Base-by-base conservation (phyloP, 1,139 yeast genomes). In the Geotrichum europaeum region DNA sequence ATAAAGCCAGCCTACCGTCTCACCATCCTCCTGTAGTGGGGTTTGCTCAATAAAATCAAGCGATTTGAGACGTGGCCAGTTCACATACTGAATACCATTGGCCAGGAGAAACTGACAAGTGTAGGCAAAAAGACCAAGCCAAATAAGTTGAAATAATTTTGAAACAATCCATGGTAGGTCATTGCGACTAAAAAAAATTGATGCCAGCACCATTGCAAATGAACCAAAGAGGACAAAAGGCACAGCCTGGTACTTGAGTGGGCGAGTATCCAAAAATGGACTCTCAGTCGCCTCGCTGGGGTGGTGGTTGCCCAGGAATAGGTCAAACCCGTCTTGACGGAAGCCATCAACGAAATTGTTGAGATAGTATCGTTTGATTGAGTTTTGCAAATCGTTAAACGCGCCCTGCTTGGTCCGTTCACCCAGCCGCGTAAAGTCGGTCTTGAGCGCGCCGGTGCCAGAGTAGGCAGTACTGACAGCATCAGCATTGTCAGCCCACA, bases 401-500 rank as follows among this genome's bases (percentile, higher is more conserved):
- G 97, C 96, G 58, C 99, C 99, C 55, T 71, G 65, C 68, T 84
- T 83, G 13, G 98, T 94, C 73, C 99, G 86, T 69, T 83, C 81
- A 63, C 99, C 99, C 4, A 96, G 87, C 73, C 99, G 82, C 1
- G 99, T 95, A 74, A 88, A 95, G 73, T 94, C 99, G 0, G 97
- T 92, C 77, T 94, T 95, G 71, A 94, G 81, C 3, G 99, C 99
- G 53, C 98, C 97, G 3, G 99, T 95, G 53, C 99, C 98, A 3
- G 97, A 90, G 75, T 94, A 94, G 2, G 97, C 86, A 65, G 82
- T 80, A 57, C 96, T 87, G 22, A 94, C 97, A 20, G 89, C 92
- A 74, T 94, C 97, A 6, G 99, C 99, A 73, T 94, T 94, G 74
- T 94, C 99, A 24, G 98, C 98, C 99, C 99, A 94, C 66, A 91